Conservation (phyloP, 176 grass and related monocot genomes). For the Neostapfia colusana region DNA sequence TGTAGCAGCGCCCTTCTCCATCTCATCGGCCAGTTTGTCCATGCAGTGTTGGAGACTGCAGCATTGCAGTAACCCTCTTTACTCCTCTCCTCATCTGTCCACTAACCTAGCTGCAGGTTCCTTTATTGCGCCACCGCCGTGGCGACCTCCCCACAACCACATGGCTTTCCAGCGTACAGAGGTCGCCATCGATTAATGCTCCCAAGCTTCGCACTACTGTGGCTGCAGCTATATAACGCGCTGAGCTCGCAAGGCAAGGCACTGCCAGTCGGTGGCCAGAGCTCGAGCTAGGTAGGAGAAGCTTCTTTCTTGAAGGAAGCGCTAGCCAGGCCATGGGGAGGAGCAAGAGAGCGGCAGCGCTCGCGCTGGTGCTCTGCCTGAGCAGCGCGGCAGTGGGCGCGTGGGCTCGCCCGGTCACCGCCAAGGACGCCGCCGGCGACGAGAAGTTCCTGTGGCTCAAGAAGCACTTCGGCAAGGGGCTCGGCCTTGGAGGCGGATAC, state of each 20-base stretch:
- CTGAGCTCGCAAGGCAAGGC: neutral
- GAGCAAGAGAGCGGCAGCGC: conserved; percentile 41
- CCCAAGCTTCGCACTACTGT: neutral
- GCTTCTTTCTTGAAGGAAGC: conserved; percentile 3
- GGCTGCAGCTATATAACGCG: conserved; percentile 31
- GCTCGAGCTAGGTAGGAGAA: neutral
- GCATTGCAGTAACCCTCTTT: conserved; percentile 15
- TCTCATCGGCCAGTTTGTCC: conserved; percentile 22
- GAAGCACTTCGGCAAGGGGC: conserved; percentile 54
- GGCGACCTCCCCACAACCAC: conserved; percentile 29
- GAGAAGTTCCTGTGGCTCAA: conserved; percentile 57
- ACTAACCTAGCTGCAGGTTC: conserved; percentile 16
- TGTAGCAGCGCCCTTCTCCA: conserved; percentile 8
- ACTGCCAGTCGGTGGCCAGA: neutral
- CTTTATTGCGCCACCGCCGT: conserved; percentile 47
- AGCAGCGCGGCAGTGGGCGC: conserved; percentile 48
- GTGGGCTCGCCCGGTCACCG: conserved; percentile 43
- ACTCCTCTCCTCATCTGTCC: conserved; percentile 35
- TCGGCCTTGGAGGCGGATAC: conserved; percentile 10
- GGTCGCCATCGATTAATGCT: conserved; percentile 35
- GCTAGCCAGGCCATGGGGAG: conserved; percentile 6
- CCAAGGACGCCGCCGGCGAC: conserved; percentile 26
- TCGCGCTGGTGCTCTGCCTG: conserved; percentile 53
- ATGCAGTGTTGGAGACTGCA: neutral
- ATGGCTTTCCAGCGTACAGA: conserved; percentile 41